Conservation (phyloP, 1,284 basidiomycete genomes). For the Nidula niveotomentosa region DNA sequence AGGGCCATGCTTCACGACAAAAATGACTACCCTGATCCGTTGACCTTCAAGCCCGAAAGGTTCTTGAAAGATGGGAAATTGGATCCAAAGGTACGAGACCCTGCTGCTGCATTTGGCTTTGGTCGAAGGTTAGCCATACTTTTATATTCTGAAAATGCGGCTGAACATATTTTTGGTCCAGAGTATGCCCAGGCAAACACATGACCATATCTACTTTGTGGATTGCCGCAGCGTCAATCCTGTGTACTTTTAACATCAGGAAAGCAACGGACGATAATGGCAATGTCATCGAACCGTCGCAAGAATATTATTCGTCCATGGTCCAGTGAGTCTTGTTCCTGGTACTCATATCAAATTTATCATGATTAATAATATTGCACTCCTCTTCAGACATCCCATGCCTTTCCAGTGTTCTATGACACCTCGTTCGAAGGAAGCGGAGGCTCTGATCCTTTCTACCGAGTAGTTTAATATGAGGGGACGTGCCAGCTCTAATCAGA, state of each 20-base stretch:
- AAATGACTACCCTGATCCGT: constrained; percentile 23
- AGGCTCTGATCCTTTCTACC: constrained; percentile 8
- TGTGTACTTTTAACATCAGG: constrained; percentile 17
- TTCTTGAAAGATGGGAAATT: constrained; percentile 22
- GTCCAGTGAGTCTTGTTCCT: constrained; percentile 8
- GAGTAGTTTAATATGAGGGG: too few species aligned
- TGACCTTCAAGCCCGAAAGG: constrained; percentile 26
- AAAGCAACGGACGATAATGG: constrained; percentile 18
- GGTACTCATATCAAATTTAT: not conserved
- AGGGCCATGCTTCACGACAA: constrained; percentile 34
- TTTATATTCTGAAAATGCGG: too few species aligned
- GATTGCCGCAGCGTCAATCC: constrained; percentile 30
- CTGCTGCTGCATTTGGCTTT: constrained; percentile 26
- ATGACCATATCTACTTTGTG: constrained; percentile 30
- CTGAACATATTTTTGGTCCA: constrained; percentile 1
- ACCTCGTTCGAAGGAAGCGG: constrained; percentile 16
- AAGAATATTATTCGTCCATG: constrained; percentile 13
- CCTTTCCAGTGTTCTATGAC: constrained; percentile 17
- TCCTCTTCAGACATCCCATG: constrained; percentile 12
- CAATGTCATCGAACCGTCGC: constrained; percentile 14
- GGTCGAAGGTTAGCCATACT: constrained; percentile 22
- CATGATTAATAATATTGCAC: not conserved
- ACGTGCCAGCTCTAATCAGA: too few species aligned
- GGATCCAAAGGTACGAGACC: constrained; percentile 17
- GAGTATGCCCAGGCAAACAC: constrained; percentile 35